Percentiles rank a stretch among this genome's conserved stretches.
phyloP scores from a whole-genome alignment of 371 early-diverging fungal genomes.

The Batkoa obscura region DNA sequence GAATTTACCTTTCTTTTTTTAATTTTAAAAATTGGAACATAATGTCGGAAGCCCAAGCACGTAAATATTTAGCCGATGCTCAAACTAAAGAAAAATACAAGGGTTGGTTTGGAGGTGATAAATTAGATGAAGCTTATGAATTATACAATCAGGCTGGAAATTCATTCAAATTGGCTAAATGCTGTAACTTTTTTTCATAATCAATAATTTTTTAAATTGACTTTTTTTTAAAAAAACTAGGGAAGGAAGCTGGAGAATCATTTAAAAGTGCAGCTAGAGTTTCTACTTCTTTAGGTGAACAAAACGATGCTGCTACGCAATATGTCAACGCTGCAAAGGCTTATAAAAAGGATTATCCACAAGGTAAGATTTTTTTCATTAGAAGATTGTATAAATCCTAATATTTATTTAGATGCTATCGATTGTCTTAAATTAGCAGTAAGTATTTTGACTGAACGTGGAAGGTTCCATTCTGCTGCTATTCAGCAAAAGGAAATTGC shows the following conservation, averaged over 20 bases:
- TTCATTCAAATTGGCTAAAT: constrained; percentile 71
- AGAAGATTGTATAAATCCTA: not conserved
- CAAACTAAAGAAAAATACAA: constrained; percentile 48
- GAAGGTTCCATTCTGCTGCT: constrained; percentile 83
- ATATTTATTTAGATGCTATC: constrained; percentile 39
- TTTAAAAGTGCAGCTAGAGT: constrained; percentile 62
- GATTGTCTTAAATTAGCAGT: constrained; percentile 50
- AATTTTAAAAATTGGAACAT: no score
- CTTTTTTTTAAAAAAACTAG: constrained; percentile 16
- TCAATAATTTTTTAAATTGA: constrained; percentile 3
- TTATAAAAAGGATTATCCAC: constrained; percentile 61
- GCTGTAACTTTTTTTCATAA: constrained; percentile 25
- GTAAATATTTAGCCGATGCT: constrained; percentile 46
- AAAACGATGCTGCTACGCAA: constrained; percentile 63
- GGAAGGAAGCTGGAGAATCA: constrained; percentile 84
- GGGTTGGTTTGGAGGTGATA: constrained; percentile 73
- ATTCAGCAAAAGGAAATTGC: constrained; percentile 85
- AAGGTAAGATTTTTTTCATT: constrained; percentile 24
- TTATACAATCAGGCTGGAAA: constrained; percentile 77
- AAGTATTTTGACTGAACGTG: constrained; percentile 48
- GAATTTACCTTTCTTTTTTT: no score
- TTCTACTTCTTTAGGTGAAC: constrained; percentile 38
- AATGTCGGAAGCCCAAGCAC: constrained; percentile 57
- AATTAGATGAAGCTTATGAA: constrained; percentile 84
- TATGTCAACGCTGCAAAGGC: constrained; percentile 74